Evolutionary conservation across 2,329 filamentous ascomycete genomes (phyloP), one percentile per base, ranked within the genome.

Genomic region (Diplocarpon rosae): DNA sequence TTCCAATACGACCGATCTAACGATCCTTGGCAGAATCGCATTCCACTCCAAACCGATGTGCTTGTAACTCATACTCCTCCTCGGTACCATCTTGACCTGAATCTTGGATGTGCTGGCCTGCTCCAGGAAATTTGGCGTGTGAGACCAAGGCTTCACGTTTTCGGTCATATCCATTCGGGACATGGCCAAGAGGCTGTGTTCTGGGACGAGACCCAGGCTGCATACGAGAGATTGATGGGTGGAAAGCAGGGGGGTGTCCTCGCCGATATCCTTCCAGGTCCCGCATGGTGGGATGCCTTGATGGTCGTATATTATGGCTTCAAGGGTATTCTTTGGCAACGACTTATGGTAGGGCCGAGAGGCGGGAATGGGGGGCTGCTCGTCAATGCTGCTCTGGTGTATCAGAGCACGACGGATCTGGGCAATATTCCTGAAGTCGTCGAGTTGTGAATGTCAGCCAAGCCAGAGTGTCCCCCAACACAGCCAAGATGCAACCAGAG

Each of bases 21-120:
- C 38, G 73, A 81, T 59, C 74, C 75, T 12, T 85, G 78, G 78
- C 69, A 69, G 1, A 67, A 71, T 47, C 78, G 73, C 5, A 66
- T 83, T 7, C 78, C 79, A 1, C 59, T 62, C 8, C 70, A 76
- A 42, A 73, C 71, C 1, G 78, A 83, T 55, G 70, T 84, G 31
- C 63, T 85, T 1, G 64, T 84, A 33, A 83, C 80, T 12, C 80
- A 85, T 56, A 74, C 73, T 8, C 80, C 80, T 32, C 78, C 80
- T 0, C 71, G 71, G 49, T 68, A 70, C 49, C 78, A 83, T 55
- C 52, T 62, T 1, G 60, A 62, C 36, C 64, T 66, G 45, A 72
- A 71, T 12, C 62, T 78, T 43, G 80, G 77, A 27, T 81, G 76
- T 56, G 69, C 73, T 13, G 69, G 65, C 42, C 64, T 84, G 10